Percentiles rank a stretch among this genome's conserved stretches.
phyloP scores from a whole-genome alignment of 805 yeast species.

The Cyberlindnera meyerae region DNA sequence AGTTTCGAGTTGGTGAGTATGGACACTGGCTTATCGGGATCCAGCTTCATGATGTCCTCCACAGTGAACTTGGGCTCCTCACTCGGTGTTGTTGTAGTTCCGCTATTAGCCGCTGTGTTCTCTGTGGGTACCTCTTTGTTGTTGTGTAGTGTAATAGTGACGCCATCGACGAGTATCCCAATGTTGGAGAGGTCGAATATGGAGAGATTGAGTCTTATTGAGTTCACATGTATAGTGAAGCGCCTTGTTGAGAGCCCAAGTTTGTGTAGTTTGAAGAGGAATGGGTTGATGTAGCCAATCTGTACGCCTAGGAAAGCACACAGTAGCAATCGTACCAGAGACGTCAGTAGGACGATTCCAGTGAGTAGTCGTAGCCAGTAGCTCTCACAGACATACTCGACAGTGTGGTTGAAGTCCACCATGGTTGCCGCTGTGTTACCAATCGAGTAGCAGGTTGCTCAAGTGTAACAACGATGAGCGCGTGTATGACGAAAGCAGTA shows the following conservation, averaged over 20 bases:
- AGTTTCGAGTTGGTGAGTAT: constrained; percentile 11
- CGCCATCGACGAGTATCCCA: constrained; percentile 17
- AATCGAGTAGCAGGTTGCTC: no score
- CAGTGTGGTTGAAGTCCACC: background rate
- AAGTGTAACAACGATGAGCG: no score
- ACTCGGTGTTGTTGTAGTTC: background rate
- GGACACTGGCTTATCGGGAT: constrained; percentile 14
- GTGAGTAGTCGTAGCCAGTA: constrained; percentile 4
- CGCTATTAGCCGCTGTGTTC: background rate
- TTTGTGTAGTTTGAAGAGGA: constrained; percentile 20
- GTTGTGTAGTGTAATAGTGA: constrained; percentile 11
- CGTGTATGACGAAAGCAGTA: no score
- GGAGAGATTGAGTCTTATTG: constrained; percentile 14
- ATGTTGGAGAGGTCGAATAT: constrained; percentile 15
- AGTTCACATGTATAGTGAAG: constrained; percentile 11
- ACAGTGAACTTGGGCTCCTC: background rate
- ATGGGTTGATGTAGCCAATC: constrained; percentile 27
- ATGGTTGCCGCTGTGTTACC: background rate
- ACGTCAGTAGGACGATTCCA: background rate
- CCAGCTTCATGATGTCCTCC: constrained; percentile 8
- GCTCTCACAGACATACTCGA: background rate
- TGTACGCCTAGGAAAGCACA: constrained; percentile 24
- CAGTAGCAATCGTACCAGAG: constrained; percentile 6
- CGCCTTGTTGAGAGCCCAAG: constrained; percentile 11
- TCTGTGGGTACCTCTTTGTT: background rate